Evolutionary conservation across 2,329 filamentous ascomycete species (phyloP).

Genomic region (Diplodia corticola): DNA sequence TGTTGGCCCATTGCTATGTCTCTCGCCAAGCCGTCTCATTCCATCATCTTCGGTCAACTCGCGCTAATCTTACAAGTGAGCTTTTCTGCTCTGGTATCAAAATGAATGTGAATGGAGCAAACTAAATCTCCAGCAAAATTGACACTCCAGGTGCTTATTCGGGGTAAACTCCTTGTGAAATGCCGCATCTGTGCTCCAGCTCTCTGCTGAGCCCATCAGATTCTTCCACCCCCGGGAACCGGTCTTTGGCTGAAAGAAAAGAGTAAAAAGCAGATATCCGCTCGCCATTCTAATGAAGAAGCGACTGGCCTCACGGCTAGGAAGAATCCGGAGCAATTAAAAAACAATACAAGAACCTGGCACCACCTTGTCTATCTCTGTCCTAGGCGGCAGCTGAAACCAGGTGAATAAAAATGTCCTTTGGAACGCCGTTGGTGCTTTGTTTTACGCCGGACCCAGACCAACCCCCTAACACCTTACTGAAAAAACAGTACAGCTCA

Average conservation of each 20-base stretch:
- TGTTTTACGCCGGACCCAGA: slow-evolving; percentile 11
- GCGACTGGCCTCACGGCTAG: neutral
- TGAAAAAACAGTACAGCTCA: slow-evolving; percentile 28
- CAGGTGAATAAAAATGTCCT: neutral
- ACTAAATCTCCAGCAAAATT: slow-evolving; percentile 4
- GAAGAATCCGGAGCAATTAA: slow-evolving; percentile 8
- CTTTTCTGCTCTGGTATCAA: slow-evolving; percentile 20
- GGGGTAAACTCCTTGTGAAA: slow-evolving; percentile 19
- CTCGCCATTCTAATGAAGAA: slow-evolving; percentile 16
- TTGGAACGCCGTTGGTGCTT: slow-evolving; percentile 11
- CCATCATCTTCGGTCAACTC: slow-evolving; percentile 1
- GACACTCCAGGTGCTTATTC: slow-evolving; percentile 13
- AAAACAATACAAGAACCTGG: slow-evolving; percentile 15
- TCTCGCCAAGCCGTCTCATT: slow-evolving; percentile 8
- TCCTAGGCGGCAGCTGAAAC: slow-evolving; percentile 3
- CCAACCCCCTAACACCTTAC: slow-evolving; percentile 23
- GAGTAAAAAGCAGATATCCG: slow-evolving; percentile 13
- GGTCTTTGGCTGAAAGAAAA: slow-evolving; percentile 5
- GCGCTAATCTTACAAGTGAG: slow-evolving; percentile 16
- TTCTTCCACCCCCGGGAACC: neutral
- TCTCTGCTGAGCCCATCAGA: slow-evolving; percentile 4
- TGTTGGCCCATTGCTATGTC: slow-evolving; percentile 2
- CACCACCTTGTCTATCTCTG: slow-evolving; percentile 10
- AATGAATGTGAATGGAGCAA: slow-evolving; percentile 19
- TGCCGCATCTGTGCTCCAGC: slow-evolving; percentile 16